Base-by-base conservation (phyloP, 805 yeast genomes). In the Saturnispora hagleri region DNA sequence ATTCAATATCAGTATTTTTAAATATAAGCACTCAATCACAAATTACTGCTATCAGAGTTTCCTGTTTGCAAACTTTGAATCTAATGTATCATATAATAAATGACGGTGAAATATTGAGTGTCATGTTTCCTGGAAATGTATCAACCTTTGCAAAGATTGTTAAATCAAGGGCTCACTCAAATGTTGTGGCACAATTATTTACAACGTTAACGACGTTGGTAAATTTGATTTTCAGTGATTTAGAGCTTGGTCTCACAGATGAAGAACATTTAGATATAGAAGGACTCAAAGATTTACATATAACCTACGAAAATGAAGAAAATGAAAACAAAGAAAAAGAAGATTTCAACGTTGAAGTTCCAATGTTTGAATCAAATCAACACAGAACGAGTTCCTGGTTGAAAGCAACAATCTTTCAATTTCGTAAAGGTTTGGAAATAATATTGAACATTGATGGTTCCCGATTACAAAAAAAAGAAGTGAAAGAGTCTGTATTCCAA, bases 301-400 rank as follows among this genome's bases (percentile, higher is more conserved):
- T 34, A 10, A 7, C 20, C 2, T n/a, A 18, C 27, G 53, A 52
- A 12, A 33, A n/a, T 34, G 34, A n/a, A 13, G n/a, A 42, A 7
- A 9, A 3, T 41, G 47, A 49, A 10, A 47, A 50, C 27, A 50
- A 41, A 3, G 26, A 60, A 12, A 52, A 48, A 9, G 53, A 56
- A n/a, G 22, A 13, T 17, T 28, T 38, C 18, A 33, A 22, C 1
- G 52, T 51, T 9, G 36, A 48, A n/a, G 27, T 49, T 36, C 47
- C 51, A 3, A 36, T 34, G 36, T 10, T 35, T 17, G 34, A 49
- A 26, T 17, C n/a, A 26, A 60, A 57, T 20, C 31, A 47, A 5
- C 68, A 63, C 55, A 67, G 86, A 59, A 73, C 77, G 4, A 67
- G 68, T 6, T 57, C 73, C 15, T 82, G 88, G 88, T 60, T 80